These are phyloP conservation scores for Microcos paniculata DNA, from an alignment of 345 rosid species.

Conservation along the genomic window DNA sequence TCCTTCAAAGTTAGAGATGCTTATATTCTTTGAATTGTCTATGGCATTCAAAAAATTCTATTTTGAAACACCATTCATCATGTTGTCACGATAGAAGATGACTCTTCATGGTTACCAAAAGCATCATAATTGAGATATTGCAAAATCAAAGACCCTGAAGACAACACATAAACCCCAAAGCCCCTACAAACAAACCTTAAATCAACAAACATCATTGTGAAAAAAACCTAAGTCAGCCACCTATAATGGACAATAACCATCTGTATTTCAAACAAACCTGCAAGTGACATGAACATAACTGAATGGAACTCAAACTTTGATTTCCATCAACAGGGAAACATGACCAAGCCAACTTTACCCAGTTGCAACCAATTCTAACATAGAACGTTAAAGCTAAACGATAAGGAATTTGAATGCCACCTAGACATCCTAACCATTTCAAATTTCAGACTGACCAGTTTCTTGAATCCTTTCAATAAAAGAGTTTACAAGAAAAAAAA, in stretches of 20 bases:
- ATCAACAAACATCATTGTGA: background rate
- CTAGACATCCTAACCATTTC: background rate
- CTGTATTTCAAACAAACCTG: background rate
- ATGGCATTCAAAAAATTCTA: background rate
- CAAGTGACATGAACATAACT: background rate
- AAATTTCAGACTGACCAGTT: too few species aligned
- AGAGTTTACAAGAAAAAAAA: too few species aligned
- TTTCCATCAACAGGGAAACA: background rate
- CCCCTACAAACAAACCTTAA: background rate
- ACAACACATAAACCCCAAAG: background rate
- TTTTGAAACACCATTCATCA: background rate
- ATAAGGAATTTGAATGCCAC: background rate
- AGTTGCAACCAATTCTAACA: background rate
- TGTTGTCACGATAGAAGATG: background rate
- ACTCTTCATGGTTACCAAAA: background rate
- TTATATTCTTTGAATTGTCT: background rate
- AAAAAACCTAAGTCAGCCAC: background rate
- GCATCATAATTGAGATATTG: background rate
- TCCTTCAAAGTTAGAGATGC: conserved; percentile 1
- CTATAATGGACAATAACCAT: background rate
- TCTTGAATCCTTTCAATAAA: background rate
- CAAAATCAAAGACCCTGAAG: background rate
- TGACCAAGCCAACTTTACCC: background rate
- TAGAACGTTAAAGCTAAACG: background rate
- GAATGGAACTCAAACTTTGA: background rate